phyloP scores from a whole-genome alignment of 2,329 filamentous ascomycete species.

The Catunica adiposa region DNA sequence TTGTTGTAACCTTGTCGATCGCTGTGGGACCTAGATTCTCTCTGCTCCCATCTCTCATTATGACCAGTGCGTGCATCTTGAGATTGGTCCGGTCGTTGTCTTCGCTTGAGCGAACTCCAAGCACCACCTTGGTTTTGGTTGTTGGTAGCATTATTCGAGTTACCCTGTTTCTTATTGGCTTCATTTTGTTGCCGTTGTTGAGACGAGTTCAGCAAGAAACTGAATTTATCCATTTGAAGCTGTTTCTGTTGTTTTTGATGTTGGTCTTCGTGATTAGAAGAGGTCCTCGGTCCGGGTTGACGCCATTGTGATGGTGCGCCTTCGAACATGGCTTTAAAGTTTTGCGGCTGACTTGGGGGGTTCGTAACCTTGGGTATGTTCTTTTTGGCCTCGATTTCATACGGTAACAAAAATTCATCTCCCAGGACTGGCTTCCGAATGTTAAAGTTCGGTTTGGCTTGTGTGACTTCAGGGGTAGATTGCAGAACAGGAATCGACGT shows the following conservation, averaged over 20 bases:
- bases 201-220: conserved; percentile 5
- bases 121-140: neutral
- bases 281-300: neutral
- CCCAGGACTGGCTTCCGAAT: neutral
- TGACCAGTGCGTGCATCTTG: too few species aligned
- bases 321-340: too few species aligned
- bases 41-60: too few species aligned
- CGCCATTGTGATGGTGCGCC: neutral
- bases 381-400: conserved; percentile 2
- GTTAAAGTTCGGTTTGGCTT: too few species aligned
- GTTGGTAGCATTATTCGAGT: neutral
- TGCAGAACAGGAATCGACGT: too few species aligned
- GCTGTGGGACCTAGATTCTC: too few species aligned
- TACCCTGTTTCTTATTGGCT: neutral
- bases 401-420: conserved; percentile 11
- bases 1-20: too few species aligned
- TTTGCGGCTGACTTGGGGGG: too few species aligned
- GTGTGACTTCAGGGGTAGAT: too few species aligned
- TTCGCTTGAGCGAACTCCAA: conserved; percentile 10
- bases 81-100: neutral
- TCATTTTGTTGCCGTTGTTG: conserved; percentile 8
- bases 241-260: neutral
- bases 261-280: neutral
- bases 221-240: conserved; percentile 8
- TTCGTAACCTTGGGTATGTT: too few species aligned